Evolutionary conservation across 805 yeast genomes (phyloP).

Genomic region (Diddensiella transvaalensis): DNA sequence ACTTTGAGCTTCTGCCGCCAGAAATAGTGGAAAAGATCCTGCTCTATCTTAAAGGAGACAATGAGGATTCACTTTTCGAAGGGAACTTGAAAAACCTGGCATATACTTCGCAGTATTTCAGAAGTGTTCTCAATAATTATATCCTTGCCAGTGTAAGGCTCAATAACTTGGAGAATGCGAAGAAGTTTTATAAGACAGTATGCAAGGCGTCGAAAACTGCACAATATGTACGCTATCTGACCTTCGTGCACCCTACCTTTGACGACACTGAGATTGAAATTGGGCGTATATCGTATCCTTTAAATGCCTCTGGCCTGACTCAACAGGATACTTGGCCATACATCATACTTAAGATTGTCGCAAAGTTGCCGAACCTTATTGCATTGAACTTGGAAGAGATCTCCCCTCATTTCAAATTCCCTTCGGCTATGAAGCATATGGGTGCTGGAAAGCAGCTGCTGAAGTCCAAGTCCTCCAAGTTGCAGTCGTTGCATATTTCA

Average conservation of each 20-base stretch:
- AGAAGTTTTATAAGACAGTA: conserved; percentile 11
- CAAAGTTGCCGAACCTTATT: conserved; percentile 14
- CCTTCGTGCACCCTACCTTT: conserved; percentile 8
- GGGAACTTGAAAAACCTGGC: conserved; percentile 9
- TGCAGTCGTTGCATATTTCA: conserved; percentile 6
- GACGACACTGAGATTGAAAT: background rate
- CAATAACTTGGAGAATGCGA: conserved; percentile 12
- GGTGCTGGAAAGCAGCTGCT: background rate
- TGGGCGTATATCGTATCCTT: conserved; percentile 7
- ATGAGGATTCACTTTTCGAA: background rate
- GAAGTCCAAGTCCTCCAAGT: background rate
- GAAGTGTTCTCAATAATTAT: background rate
- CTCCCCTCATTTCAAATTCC: conserved; percentile 14
- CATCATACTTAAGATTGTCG: conserved; percentile 9
- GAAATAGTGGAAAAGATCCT: conserved; percentile 12
- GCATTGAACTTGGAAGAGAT: conserved; percentile 10
- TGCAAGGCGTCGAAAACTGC: conserved; percentile 6
- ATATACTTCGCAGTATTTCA: conserved; percentile 5
- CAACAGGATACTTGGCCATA: conserved; percentile 13
- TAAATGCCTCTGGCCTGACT: background rate
- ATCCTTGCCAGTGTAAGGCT: conserved; percentile 11
- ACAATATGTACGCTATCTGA: conserved; percentile 4
- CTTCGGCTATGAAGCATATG: background rate
- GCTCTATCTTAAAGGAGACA: conserved; percentile 2
- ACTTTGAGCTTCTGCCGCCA: conserved; percentile 7